These are phyloP conservation scores for Streptanthus diversifolius DNA, from an alignment of 345 rosid species.

Conservation along the genomic window DNA sequence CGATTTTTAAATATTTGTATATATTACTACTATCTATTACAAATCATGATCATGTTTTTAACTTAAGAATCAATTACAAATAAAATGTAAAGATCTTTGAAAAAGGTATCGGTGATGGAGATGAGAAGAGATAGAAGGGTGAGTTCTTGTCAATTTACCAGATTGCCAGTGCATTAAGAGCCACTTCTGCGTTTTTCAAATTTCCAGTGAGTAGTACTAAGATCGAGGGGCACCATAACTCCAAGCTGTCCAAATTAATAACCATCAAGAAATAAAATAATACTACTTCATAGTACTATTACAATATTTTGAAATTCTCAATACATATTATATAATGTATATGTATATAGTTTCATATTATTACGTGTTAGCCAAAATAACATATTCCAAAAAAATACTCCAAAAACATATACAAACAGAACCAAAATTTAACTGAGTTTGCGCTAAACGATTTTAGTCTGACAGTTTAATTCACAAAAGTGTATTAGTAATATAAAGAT, in stretches of 20 bases:
- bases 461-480: no score
- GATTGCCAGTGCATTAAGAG: slow-evolving; percentile 76
- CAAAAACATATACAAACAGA: no score
- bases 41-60: neutral
- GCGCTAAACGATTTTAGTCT: no score
- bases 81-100: neutral
- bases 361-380: no score
- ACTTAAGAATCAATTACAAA: neutral
- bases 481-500: no score
- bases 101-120: neutral
- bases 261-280: no score
- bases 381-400: no score
- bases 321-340: no score
- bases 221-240: slow-evolving; percentile 80
- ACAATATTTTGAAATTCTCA: no score
- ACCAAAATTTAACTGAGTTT: no score
- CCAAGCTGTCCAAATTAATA: slow-evolving; percentile 49
- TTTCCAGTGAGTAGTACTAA: slow-evolving; percentile 66
- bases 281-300: no score
- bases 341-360: no score
- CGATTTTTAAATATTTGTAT: neutral
- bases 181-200: slow-evolving; percentile 59
- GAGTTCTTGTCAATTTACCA: slow-evolving; percentile 43
- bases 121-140: neutral
- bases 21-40: neutral